These are phyloP conservation scores for Pythium rishiriense DNA, from an alignment of 352 stramenopile species.

Conservation along the genomic window DNA sequence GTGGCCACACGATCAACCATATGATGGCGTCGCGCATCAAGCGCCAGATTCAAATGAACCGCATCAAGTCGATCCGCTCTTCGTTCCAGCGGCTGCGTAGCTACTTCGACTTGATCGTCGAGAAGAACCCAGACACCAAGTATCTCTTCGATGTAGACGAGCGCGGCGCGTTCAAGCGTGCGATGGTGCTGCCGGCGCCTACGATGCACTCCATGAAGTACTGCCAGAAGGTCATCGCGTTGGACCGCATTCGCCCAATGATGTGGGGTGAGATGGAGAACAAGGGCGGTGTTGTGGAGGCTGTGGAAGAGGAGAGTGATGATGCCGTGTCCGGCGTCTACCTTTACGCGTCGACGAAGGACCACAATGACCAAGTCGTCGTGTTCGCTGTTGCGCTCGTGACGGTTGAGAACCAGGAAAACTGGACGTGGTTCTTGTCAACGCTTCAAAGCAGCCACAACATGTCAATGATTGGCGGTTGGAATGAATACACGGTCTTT, in stretches of 20 bases:
- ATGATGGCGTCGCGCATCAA: slow-evolving; percentile 87
- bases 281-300: slow-evolving; percentile 32
- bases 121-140: slow-evolving; percentile 67
- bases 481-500: slow-evolving; percentile 72
- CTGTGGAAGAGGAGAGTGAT: slow-evolving; percentile 61
- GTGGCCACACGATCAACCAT: slow-evolving; percentile 77
- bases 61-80: slow-evolving; percentile 51
- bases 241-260: slow-evolving; percentile 57
- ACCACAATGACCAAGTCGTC: slow-evolving; percentile 71
- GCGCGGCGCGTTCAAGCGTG: slow-evolving; percentile 56
- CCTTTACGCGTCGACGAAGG: slow-evolving; percentile 68
- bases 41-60: slow-evolving; percentile 60
- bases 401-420: slow-evolving; percentile 57
- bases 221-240: slow-evolving; percentile 59
- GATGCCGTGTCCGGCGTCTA: slow-evolving; percentile 75
- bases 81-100: slow-evolving; percentile 70
- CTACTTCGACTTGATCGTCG: slow-evolving; percentile 62
- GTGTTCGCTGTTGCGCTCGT: slow-evolving; percentile 72
- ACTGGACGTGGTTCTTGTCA: slow-evolving; percentile 78
- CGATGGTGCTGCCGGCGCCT: slow-evolving; percentile 58
- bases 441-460: slow-evolving; percentile 43
- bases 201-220: slow-evolving; percentile 53
- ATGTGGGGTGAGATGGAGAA: slow-evolving; percentile 36
- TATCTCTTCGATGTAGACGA: slow-evolving; percentile 55
- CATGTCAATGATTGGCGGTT: slow-evolving; percentile 29